Base-by-base conservation (phyloP, 108 stramenopile genomes). In the Discostella pseudostelligera region DNA sequence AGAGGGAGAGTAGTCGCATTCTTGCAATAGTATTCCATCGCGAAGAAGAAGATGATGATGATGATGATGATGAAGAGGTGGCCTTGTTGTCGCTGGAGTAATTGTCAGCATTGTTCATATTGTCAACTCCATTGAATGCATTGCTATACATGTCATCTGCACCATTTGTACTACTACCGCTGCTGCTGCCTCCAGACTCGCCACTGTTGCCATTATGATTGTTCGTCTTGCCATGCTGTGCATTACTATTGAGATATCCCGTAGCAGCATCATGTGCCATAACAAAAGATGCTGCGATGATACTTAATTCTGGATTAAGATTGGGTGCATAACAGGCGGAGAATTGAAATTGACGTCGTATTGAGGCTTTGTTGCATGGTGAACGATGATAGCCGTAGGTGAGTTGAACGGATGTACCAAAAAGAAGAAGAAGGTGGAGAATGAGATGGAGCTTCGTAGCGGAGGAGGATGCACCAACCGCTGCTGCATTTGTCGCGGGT, bases 241-340 rank as follows among this genome's bases (percentile, higher is more conserved):
- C 8, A 39, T 17, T 54, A 20, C 16, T 49, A 37, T 54, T 48
- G 19, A 90, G 57, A 57, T 90, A 90, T 39, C 86, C 89, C 14
- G 89, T 87, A 14, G 84, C 89, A 8, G 89, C 78, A 78, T 90
- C 81, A 44, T 90, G 89, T n/a, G 74, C 69, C 81, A 86, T 80
- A 37, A 90, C 36, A 62, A 90, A 87, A 9, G 81, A 73, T 4
- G 84, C 86, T 13, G 72, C 55, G 40, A 62, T 67, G 6, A 90
- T 59, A 1, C 42, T 22, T 4, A 84, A 54, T 25, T 74, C 47
- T 3, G 64, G 61, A 39, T 84, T 64, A 48, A 86, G 44, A 40
- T 70, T 35, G 12, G 85, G 88, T 1, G 79, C 49, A 70, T 82
- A 84, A 56, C 88, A 89, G 56, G 85, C 75, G 19, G 70, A 59